A percentile compares a stretch with the other conserved stretches of the same genome.
Conservation (phyloP, 2,329 filamentous ascomycete species). For the Colletotrichum sp. region DNA sequence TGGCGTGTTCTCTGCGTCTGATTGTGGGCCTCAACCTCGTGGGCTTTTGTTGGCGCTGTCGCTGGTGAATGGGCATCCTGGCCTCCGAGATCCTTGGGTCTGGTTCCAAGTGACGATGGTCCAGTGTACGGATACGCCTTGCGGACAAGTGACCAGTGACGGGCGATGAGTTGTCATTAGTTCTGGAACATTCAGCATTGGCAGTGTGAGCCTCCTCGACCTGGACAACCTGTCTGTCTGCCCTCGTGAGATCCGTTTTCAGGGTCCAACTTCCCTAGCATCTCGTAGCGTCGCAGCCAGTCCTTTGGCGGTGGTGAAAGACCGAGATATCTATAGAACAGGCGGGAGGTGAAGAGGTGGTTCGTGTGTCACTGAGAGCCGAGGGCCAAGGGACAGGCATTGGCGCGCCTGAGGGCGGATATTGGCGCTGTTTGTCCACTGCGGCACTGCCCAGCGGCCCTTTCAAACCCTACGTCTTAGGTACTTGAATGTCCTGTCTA, state of each 20-base stretch:
- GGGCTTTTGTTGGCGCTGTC: background rate
- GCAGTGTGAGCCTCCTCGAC: background rate
- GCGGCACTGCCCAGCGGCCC: background rate
- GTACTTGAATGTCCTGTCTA: background rate
- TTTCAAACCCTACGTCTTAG: background rate
- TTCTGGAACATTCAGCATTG: background rate
- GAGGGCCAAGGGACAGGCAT: background rate
- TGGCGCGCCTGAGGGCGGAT: background rate
- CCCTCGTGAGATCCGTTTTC: constrained; percentile 10
- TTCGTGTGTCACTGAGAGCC: background rate
- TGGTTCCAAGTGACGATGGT: background rate
- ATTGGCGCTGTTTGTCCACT: background rate
- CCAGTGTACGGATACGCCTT: background rate
- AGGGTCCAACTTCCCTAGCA: constrained; percentile 5
- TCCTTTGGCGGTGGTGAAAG: background rate
- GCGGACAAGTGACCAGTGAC: background rate
- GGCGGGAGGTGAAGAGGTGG: background rate
- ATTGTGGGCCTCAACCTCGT: constrained; percentile 1
- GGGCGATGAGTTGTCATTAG: constrained; percentile 11
- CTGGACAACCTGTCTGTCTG: background rate
- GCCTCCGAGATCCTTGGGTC: background rate
- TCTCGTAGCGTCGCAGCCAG: constrained; percentile 1
- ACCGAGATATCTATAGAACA: constrained; percentile 21
- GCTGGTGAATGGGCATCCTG: background rate
- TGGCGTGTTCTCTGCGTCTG: background rate